A percentile compares a stretch with the other conserved stretches of the same genome.
phyloP scores from a whole-genome alignment of 495 filamentous ascomycete genomes.

The Penicillium pancosmium region DNA sequence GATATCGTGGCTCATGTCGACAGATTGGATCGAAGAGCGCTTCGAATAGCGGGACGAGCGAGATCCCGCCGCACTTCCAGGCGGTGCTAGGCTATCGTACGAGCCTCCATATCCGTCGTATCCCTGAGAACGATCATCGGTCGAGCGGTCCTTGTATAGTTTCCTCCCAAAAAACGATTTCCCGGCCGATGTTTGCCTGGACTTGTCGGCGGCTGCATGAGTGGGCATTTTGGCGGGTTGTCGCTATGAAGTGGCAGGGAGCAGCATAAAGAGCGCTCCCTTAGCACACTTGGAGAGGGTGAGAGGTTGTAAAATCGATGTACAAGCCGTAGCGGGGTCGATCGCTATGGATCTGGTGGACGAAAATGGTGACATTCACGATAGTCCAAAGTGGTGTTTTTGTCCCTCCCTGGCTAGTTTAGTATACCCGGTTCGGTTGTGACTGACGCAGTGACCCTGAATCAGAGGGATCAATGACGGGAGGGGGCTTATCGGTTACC shows the following conservation, averaged over 20 bases:
- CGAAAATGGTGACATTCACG: constrained; percentile 28
- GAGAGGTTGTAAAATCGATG: constrained; percentile 2
- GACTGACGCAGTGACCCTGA: constrained; percentile 10
- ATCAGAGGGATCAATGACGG: constrained; percentile 4
- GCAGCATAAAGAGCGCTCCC: constrained; percentile 46
- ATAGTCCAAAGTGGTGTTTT: constrained; percentile 18
- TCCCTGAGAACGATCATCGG: constrained; percentile 57
- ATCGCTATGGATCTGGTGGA: constrained; percentile 23
- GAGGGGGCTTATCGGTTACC: constrained; percentile 6
- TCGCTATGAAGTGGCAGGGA: constrained; percentile 39
- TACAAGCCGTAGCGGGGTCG: constrained; percentile 14
- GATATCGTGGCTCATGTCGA: constrained; percentile 56
- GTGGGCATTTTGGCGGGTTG: constrained; percentile 52
- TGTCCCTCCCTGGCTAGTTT: constrained; percentile 30
- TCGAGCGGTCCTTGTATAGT: constrained; percentile 71
- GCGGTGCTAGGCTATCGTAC: constrained; percentile 49
- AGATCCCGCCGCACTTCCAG: constrained; percentile 62
- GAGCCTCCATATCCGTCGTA: constrained; percentile 57
- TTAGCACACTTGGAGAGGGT: constrained; percentile 14
- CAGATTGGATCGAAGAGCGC: constrained; percentile 72
- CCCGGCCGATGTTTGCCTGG: constrained; percentile 78
- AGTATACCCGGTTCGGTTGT: constrained; percentile 30
- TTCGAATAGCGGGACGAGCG: constrained; percentile 80
- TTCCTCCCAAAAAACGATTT: constrained; percentile 87
- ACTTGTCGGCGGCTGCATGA: constrained; percentile 72